These are phyloP conservation scores for Waitea zeae DNA, from an alignment of 1,284 basidiomycete genomes.

Conservation along the genomic window DNA sequence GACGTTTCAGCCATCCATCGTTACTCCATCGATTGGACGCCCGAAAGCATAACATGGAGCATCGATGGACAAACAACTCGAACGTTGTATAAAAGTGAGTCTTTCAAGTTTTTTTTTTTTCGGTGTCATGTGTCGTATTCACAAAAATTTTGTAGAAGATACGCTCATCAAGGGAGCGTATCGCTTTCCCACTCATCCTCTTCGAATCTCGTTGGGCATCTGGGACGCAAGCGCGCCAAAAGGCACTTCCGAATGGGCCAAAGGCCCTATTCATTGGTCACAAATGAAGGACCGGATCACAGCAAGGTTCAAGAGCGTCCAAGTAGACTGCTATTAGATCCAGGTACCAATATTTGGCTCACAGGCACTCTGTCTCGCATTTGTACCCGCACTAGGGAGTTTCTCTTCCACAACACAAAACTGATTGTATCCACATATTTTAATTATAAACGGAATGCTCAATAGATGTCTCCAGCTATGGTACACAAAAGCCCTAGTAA, in stretches of 20 bases:
- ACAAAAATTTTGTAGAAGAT: constrained; percentile 11
- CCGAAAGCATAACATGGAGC: constrained; percentile 22
- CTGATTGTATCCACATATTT: too few relatives aligned
- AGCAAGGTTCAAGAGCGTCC: constrained; percentile 20
- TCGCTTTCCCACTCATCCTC: constrained; percentile 20
- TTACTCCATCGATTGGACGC: constrained; percentile 26
- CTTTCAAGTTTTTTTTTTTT: not conserved
- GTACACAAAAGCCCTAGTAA: too few relatives aligned
- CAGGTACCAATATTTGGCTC: too few relatives aligned
- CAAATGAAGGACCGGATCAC: constrained; percentile 15
- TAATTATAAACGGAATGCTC: too few relatives aligned
- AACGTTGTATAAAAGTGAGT: constrained; percentile 19
- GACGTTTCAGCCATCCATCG: constrained; percentile 11
- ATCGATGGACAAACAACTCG: constrained; percentile 20
- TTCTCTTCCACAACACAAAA: too few relatives aligned
- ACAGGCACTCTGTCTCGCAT: too few relatives aligned
- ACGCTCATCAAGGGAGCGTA: constrained; percentile 18
- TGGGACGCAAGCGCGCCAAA: constrained; percentile 28
- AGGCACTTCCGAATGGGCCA: constrained; percentile 27
- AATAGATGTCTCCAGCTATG: too few relatives aligned
- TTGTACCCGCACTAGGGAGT: too few relatives aligned
- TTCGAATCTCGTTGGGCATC: constrained; percentile 23
- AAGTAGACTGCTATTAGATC: constrained; percentile 25
- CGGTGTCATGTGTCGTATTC: not conserved
- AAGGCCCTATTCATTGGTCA: constrained; percentile 26